A percentile compares a stretch with the other conserved stretches of the same genome.
phyloP scores from a whole-genome alignment of 306 rosid genomes.

The Ceratonia siliqua region DNA sequence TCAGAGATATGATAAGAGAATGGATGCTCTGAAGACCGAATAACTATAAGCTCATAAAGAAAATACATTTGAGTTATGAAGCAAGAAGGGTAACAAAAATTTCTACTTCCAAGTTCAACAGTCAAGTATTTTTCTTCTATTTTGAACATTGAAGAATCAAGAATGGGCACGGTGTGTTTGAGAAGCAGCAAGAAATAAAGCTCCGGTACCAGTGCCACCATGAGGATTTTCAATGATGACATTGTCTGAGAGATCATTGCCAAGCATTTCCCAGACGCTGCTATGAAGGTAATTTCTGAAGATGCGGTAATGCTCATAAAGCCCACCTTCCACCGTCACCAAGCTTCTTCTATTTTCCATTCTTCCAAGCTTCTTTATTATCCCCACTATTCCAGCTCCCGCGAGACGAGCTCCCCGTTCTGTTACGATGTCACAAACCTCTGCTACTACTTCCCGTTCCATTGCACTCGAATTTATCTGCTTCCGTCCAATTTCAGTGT shows the following conservation, averaged over 20 bases:
- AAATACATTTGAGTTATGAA: background rate
- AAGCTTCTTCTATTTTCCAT: slow-evolving; percentile 53
- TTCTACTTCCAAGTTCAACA: background rate
- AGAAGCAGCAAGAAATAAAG: slow-evolving; percentile 67
- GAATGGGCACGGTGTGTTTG: slow-evolving; percentile 29
- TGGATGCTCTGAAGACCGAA: background rate
- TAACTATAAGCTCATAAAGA: background rate
- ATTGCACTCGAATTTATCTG: slow-evolving; percentile 45
- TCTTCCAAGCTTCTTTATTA: slow-evolving; percentile 63
- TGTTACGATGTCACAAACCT: slow-evolving; percentile 72
- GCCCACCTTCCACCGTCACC: slow-evolving; percentile 69
- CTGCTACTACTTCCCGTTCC: slow-evolving; percentile 65
- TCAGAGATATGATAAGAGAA: background rate
- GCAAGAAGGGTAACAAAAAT: background rate
- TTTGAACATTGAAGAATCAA: slow-evolving; percentile 7
- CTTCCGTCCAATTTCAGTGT: background rate
- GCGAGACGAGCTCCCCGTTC: slow-evolving; percentile 68
- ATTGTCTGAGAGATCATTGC: slow-evolving; percentile 62
- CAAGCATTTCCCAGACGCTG: slow-evolving; percentile 81
- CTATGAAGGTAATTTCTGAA: slow-evolving; percentile 74
- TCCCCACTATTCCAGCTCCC: slow-evolving; percentile 74
- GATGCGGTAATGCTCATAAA: slow-evolving; percentile 65
- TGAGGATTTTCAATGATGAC: slow-evolving; percentile 63
- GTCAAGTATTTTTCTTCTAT: background rate
- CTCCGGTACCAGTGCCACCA: slow-evolving; percentile 72